A percentile compares a stretch with the other conserved stretches of the same genome.
Conservation (phyloP, 2,329 filamentous ascomycete genomes). For the Bipolaris bicolor region DNA sequence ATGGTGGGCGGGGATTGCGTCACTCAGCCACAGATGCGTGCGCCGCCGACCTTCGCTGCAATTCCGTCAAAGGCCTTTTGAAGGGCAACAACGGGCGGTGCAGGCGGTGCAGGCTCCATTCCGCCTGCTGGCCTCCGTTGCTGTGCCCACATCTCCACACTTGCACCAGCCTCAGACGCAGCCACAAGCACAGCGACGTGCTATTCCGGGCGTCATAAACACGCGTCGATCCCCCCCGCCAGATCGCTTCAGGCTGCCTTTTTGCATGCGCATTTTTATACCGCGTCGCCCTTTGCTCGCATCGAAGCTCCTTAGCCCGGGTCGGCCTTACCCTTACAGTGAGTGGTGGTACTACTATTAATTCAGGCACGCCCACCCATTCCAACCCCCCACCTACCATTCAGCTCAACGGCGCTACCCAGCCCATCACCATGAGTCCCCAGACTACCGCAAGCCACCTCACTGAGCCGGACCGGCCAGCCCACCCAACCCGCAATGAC, state of each 20-base stretch:
- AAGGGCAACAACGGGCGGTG: constrained; percentile 19
- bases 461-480: constrained; percentile 32
- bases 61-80: constrained; percentile 22
- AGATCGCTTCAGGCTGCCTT: constrained; percentile 2
- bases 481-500: constrained; percentile 30
- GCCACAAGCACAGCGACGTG: constrained; percentile 29
- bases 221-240: constrained; percentile 30
- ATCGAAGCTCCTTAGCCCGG: constrained; percentile 14
- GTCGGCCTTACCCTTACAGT: neutral
- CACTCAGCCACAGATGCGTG: constrained; percentile 30
- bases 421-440: constrained; percentile 41
- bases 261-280: constrained; percentile 8
- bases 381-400: constrained; percentile 35
- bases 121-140: constrained; percentile 13
- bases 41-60: constrained; percentile 22
- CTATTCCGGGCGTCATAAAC: constrained; percentile 36
- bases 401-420: constrained; percentile 40
- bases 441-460: constrained; percentile 28
- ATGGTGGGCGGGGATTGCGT: constrained; percentile 26
- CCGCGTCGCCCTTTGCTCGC: constrained; percentile 8
- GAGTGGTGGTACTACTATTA: constrained; percentile 7
- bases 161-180: constrained; percentile 32
- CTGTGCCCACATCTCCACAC: constrained; percentile 18
- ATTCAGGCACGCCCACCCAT: constrained; percentile 34
- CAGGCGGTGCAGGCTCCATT: constrained; percentile 10